Conservation (phyloP, 495 filamentous ascomycete species). For the Neurospora hispaniola region DNA sequence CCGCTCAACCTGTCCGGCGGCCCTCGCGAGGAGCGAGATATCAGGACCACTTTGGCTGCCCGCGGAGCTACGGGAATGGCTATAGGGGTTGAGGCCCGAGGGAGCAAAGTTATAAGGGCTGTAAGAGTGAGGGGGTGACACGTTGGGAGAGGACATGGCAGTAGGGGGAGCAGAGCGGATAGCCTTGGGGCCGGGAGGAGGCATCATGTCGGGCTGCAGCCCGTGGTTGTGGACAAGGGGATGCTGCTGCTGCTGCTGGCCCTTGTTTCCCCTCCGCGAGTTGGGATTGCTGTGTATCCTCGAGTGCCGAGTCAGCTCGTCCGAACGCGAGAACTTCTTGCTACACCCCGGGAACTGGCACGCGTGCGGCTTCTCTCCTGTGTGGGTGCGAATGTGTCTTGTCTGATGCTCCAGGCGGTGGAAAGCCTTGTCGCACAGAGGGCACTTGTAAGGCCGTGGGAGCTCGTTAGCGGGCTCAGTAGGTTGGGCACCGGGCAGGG, state of each 20-base stretch:
- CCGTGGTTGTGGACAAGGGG: slow-evolving; percentile 17
- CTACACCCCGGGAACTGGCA: slow-evolving; percentile 93
- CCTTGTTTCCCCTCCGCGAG: slow-evolving; percentile 86
- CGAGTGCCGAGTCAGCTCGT: slow-evolving; percentile 93
- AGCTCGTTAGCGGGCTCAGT: slow-evolving; percentile 52
- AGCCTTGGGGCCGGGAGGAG: slow-evolving; percentile 53
- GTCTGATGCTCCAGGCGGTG: slow-evolving; percentile 98
- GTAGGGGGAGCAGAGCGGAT: slow-evolving; percentile 82
- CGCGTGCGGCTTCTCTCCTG: slow-evolving; percentile 94
- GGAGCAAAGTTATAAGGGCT: slow-evolving; percentile 55
- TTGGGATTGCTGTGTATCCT: slow-evolving; percentile 99
- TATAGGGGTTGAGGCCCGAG: slow-evolving; percentile 53
- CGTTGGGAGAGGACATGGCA: slow-evolving; percentile 82
- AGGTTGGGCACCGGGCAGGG: slow-evolving; percentile 44
- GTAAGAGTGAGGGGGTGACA: slow-evolving; percentile 84
- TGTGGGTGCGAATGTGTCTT: slow-evolving; percentile 93
- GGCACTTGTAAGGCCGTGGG: slow-evolving; percentile 95
- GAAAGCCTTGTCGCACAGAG: slow-evolving; percentile 97
- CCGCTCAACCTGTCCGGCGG: slow-evolving; percentile 76
- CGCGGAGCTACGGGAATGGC: slow-evolving; percentile 39
- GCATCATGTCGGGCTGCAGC: slow-evolving; percentile 57
- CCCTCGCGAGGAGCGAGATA: slow-evolving; percentile 83
- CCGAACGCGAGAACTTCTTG: slow-evolving; percentile 93
- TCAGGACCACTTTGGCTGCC: slow-evolving; percentile 50
- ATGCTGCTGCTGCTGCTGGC: slow-evolving; percentile 34